Evolutionary conservation across 2,329 filamentous ascomycete species (phyloP).

Genomic region (Trichoderma pleuroti): DNA sequence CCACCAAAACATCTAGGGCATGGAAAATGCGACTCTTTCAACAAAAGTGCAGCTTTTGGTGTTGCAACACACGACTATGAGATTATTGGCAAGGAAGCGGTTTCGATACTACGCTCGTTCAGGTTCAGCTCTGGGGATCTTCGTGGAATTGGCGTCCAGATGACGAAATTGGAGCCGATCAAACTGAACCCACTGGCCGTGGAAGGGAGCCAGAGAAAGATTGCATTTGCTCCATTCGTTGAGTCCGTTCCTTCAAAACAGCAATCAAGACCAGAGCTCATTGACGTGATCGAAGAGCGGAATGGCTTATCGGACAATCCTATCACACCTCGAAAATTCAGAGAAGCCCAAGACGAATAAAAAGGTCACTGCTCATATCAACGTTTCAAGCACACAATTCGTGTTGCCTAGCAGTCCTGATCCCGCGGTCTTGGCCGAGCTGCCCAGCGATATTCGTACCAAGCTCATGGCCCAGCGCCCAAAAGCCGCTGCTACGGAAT

Average conservation of each 20-base stretch:
- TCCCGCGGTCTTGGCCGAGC: constrained; percentile 72
- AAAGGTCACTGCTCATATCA: constrained; percentile 65
- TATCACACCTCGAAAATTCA: constrained; percentile 50
- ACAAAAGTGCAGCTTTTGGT: constrained; percentile 79
- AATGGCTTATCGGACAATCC: constrained; percentile 46
- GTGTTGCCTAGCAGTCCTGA: constrained; percentile 83
- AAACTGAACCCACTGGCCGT: constrained; percentile 54
- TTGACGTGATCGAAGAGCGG: constrained; percentile 47
- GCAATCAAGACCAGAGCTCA: constrained; percentile 42
- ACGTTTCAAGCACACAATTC: constrained; percentile 85
- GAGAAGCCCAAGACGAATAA: constrained; percentile 50
- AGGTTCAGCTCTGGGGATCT: constrained; percentile 86
- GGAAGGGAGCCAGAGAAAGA: constrained; percentile 73
- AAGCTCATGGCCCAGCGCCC: constrained; percentile 62
- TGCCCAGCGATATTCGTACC: constrained; percentile 78
- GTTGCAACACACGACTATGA: constrained; percentile 76
- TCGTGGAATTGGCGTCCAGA: constrained; percentile 86
- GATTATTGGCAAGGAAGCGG: constrained; percentile 72
- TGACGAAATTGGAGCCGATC: constrained; percentile 85
- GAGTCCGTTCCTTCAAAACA: constrained; percentile 40
- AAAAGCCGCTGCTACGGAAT: constrained; percentile 22
- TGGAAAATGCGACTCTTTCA: constrained; percentile 91
- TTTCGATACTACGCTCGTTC: constrained; percentile 78
- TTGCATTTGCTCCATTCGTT: constrained; percentile 64
- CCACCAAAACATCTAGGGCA: constrained; percentile 92